Conservation (phyloP, 176 grass and related monocot species). For the Aegilops sharonensis region DNA sequence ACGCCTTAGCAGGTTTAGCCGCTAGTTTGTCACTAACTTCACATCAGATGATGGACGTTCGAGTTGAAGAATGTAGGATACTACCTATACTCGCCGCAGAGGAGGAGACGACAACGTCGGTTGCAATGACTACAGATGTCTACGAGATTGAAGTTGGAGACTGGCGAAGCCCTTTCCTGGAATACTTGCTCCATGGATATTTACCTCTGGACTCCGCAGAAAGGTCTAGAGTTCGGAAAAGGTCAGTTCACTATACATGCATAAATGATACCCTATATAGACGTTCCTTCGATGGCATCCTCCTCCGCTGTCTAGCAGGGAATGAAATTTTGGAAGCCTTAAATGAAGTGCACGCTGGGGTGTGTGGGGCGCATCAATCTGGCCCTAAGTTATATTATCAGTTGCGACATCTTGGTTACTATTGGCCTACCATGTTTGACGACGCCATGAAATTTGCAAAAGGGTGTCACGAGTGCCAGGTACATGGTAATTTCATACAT, state of each 20-base stretch:
- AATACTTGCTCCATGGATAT: neutral
- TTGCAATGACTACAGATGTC: neutral
- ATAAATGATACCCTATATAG: neutral
- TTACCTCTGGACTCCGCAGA: neutral
- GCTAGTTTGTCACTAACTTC: no score
- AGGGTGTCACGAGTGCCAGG: neutral
- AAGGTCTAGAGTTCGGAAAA: neutral
- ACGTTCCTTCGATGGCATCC: neutral
- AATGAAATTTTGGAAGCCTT: neutral
- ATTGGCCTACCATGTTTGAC: neutral
- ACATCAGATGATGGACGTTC: no score
- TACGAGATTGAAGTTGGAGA: neutral
- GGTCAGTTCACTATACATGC: neutral
- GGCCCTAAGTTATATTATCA: neutral
- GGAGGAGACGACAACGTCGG: no score
- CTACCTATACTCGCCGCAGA: no score
- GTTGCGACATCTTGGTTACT: neutral
- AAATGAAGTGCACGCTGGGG: neutral
- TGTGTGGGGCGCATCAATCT: neutral
- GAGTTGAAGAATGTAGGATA: no score
- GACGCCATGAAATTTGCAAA: neutral
- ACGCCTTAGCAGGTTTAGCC: no score
- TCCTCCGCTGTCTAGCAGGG: neutral
- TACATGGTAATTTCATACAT: neutral
- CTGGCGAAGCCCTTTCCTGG: neutral